These are phyloP conservation scores for California macrophylla DNA, from an alignment of 441 rosid genomes.

Conservation along the genomic window DNA sequence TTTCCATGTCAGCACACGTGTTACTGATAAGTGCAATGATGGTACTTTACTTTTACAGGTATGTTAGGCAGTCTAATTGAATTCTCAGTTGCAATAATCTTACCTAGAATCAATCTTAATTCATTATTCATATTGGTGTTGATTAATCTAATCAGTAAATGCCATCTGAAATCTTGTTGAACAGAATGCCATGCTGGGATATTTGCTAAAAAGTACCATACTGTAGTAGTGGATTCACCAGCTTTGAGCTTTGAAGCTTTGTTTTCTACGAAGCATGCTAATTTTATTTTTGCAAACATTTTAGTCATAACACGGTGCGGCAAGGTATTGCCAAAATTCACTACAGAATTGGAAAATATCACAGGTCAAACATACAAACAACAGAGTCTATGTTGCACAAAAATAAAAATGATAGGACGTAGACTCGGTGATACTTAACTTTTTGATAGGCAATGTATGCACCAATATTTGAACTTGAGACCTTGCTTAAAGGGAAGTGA, in stretches of 20 bases:
- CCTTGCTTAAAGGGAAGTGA: neutral
- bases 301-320: no score
- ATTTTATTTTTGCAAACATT: neutral
- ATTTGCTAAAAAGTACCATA: neutral
- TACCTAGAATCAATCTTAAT: neutral
- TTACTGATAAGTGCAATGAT: slow-evolving; percentile 73
- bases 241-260: neutral
- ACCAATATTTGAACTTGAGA: neutral
- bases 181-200: neutral
- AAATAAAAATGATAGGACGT: neutral
- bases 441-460: neutral
- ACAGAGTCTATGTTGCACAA: neutral
- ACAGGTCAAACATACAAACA: neutral
- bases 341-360: neutral
- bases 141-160: neutral
- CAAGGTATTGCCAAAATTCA: neutral
- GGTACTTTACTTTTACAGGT: slow-evolving; percentile 90
- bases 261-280: neutral
- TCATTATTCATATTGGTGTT: neutral
- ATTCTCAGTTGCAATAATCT: slow-evolving; percentile 13
- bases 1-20: slow-evolving; percentile 74
- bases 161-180: slow-evolving; percentile 1
- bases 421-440: no score
- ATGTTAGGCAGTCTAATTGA: slow-evolving; percentile 23
- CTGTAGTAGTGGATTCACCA: neutral